A percentile compares a stretch with the other conserved stretches of the same genome.
Conservation (phyloP, 345 rosid species). For the Eucalyptus coolabah region DNA sequence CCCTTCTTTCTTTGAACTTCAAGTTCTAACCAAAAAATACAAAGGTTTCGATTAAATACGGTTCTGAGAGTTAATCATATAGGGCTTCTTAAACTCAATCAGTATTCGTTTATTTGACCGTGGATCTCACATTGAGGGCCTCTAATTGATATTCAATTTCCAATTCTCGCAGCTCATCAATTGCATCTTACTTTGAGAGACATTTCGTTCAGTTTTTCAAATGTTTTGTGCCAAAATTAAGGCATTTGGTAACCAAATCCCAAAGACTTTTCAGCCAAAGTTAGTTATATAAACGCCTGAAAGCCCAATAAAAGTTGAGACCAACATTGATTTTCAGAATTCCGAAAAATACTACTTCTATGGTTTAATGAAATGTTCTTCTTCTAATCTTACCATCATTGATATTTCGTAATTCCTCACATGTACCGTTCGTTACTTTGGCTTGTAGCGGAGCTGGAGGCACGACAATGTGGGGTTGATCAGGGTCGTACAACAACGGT, state of each 20-base stretch:
- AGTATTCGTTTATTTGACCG: not conserved
- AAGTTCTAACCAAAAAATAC: no score
- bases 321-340: not conserved
- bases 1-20: not conserved
- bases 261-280: not conserved
- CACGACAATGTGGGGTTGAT: not conserved
- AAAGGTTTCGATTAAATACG: not conserved
- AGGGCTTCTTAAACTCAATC: not conserved
- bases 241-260: not conserved
- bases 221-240: not conserved
- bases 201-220: not conserved
- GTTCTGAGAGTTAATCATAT: not conserved
- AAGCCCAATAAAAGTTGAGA: not conserved
- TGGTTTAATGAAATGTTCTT: not conserved
- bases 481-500: not conserved
- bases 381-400: not conserved
- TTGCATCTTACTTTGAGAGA: not conserved
- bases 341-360: not conserved
- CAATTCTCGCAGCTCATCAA: not conserved
- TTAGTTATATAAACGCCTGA: not conserved
- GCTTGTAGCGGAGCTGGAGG: not conserved
- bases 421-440: not conserved
- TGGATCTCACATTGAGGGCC: not conserved
- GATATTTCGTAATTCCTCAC: not conserved
- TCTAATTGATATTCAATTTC: not conserved